Base-by-base conservation (phyloP, 2,329 filamentous ascomycete species). In the Hymenoscyphus albidus region DNA sequence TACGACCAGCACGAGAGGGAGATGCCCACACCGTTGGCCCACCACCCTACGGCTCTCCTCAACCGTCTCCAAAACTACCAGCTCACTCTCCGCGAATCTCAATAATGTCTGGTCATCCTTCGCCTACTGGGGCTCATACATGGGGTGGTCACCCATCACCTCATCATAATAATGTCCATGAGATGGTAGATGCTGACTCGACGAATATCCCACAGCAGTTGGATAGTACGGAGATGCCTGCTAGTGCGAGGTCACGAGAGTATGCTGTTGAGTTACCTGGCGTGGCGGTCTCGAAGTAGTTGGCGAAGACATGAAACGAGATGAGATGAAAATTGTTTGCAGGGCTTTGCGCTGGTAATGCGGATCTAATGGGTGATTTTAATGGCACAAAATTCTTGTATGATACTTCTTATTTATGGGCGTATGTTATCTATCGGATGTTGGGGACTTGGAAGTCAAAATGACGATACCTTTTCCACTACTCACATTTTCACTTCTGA, bases 141-240 rank as follows among this genome's bases (percentile, higher is more conserved):
- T 57, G 31, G 55, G 27, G 27, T 57, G 27, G 31, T 31, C n/a
- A 56, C 5, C 31, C 31, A 9, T 57, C 55, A 27, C 48, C 10
- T 27, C 18, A 54, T 22, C 48, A 54, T 10, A 35, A 35, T 4
- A 35, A 7, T 16, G 32, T 35, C 6, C 55, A 57, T 27, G 55
- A 35, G 27, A 32, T 57, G 55, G 55, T 35, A 7, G 55, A 35
- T 18, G 22, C 27, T 9, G 9, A n/a, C n/a, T 57, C 55, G 13
- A 57, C 55, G 27, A 57, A 57, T 38, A 35, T 57, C 1, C 55
- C 55, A 38, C 55, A 57, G 42, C 58, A 60, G 6, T 38, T 60
- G 40, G 58, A 60, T 32, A 51, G 58, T 44, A 51, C 40, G 13
- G 58, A 60, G 22, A 51, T 51, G 42, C 55, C 55, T n/a, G 22